Conservation (phyloP, 2,329 filamentous ascomycete species). For the Aspergillus novofumigatus region DNA sequence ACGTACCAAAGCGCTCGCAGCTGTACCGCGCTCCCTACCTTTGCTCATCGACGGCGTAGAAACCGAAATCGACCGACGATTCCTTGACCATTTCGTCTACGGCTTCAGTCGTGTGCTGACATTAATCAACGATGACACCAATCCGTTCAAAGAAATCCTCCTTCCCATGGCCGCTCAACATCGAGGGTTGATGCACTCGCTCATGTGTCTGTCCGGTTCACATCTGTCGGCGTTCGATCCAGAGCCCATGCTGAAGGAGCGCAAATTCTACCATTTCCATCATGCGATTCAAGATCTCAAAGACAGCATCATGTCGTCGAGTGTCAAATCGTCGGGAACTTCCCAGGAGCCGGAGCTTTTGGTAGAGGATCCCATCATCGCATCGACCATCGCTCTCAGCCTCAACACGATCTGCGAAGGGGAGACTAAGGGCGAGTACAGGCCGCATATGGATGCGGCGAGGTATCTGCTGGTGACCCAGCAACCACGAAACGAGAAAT, state of each 20-base stretch:
- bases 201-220: constrained; percentile 76
- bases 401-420: constrained; percentile 60
- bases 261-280: constrained; percentile 54
- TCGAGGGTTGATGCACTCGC: constrained; percentile 82
- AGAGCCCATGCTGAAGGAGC: constrained; percentile 48
- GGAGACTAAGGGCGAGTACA: constrained; percentile 64
- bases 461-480: constrained; percentile 63
- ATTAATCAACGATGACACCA: constrained; percentile 73
- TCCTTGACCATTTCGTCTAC: constrained; percentile 78
- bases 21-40: constrained; percentile 46
- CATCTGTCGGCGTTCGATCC: constrained; percentile 58
- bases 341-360: constrained; percentile 32
- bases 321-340: constrained; percentile 15
- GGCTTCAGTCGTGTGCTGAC: constrained; percentile 77
- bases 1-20: constrained; percentile 29
- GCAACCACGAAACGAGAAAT: constrained; percentile 61
- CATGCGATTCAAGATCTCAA: constrained; percentile 38
- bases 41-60: constrained; percentile 75
- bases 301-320: constrained; percentile 34
- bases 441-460: constrained; percentile 74
- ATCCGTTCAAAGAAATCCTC: constrained; percentile 80
- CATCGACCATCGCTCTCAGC: constrained; percentile 57
- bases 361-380: constrained; percentile 57
- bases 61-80: constrained; percentile 70
- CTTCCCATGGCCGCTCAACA: constrained; percentile 77